Evolutionary conservation across 208 protist species (phyloP).

Genomic region (Lotmaria passim): DNA sequence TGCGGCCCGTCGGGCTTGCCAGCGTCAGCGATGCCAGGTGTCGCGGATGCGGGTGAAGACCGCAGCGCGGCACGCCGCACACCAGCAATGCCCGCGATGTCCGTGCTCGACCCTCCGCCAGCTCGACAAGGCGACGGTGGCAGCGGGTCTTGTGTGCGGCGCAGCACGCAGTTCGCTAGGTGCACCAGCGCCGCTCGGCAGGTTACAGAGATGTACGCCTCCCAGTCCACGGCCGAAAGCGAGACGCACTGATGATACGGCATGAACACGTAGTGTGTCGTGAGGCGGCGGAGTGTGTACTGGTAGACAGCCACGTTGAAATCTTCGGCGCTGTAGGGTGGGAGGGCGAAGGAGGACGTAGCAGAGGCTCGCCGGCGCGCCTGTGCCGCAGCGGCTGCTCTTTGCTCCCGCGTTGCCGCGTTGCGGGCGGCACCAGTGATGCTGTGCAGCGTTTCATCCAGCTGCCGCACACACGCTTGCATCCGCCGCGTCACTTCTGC

Average conservation of each 20-base stretch:
- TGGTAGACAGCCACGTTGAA: constrained; percentile 36
- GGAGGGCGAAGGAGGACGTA: constrained; percentile 19
- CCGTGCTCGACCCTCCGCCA: not conserved
- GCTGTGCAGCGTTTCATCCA: constrained; percentile 14
- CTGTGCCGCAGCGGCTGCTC: not conserved
- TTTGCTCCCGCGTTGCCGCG: constrained; percentile 3
- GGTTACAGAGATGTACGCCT: constrained; percentile 67
- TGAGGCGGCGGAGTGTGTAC: constrained; percentile 34
- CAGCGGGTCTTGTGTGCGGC: not conserved
- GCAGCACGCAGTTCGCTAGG: constrained; percentile 39
- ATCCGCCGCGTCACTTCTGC: constrained; percentile 10
- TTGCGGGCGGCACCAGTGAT: constrained; percentile 4
- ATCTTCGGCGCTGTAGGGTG: constrained; percentile 23
- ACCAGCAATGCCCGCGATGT: constrained; percentile 18
- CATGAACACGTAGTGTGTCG: constrained; percentile 31
- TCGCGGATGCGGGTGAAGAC: too few species aligned
- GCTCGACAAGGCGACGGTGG: too few species aligned
- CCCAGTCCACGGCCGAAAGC: constrained; percentile 62
- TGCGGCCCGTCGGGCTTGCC: too few species aligned
- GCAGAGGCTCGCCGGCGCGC: not conserved
- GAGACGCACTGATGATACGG: constrained; percentile 53
- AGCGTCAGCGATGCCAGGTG: too few species aligned
- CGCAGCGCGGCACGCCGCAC: not conserved
- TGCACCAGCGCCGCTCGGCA: constrained; percentile 49
- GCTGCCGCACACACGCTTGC: constrained; percentile 21